phyloP scores from a whole-genome alignment of 1,284 basidiomycete genomes.

The Cryptococcus sp. region DNA sequence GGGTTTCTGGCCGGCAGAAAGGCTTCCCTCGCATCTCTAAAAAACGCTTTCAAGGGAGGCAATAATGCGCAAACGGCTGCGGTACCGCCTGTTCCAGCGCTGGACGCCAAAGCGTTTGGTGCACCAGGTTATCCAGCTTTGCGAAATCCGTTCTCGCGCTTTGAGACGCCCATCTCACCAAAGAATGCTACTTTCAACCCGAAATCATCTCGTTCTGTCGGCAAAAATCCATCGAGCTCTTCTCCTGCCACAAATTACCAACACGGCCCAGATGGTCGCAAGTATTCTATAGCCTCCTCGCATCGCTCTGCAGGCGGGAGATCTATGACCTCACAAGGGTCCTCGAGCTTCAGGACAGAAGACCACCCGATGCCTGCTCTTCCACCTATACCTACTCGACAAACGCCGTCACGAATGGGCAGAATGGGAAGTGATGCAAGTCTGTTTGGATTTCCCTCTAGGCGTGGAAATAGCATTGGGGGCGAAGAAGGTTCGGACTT shows the following conservation, averaged over 20 bases:
- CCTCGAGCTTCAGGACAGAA: constrained; percentile 40
- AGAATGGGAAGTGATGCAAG: constrained; percentile 46
- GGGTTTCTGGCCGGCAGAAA: constrained; percentile 61
- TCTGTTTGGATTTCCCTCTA: constrained; percentile 29
- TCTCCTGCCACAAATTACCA: constrained; percentile 16
- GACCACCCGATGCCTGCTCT: constrained; percentile 44
- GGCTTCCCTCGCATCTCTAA: constrained; percentile 73
- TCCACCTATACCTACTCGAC: constrained; percentile 39
- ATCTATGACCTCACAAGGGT: constrained; percentile 42
- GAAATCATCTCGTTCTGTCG: constrained; percentile 3
- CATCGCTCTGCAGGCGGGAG: constrained; percentile 40
- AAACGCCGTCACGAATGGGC: constrained; percentile 36
- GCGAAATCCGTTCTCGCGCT: constrained; percentile 47
- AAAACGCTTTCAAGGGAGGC: constrained; percentile 75
- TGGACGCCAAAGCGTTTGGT: constrained; percentile 26
- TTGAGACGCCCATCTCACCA: constrained; percentile 37
- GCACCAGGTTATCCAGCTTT: constrained; percentile 46
- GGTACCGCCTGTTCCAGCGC: constrained; percentile 39
- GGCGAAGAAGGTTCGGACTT: constrained; percentile 30
- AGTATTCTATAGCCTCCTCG: constrained; percentile 41
- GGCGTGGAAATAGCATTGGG: constrained; percentile 32
- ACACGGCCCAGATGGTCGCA: constrained; percentile 28
- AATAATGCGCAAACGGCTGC: constrained; percentile 14
- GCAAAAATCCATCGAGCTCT: constrained; percentile 17
- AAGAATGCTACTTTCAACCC: constrained; percentile 18